Evolutionary conservation across 2,329 filamentous ascomycete genomes (phyloP).

Genomic region (Fusarium annulatum): DNA sequence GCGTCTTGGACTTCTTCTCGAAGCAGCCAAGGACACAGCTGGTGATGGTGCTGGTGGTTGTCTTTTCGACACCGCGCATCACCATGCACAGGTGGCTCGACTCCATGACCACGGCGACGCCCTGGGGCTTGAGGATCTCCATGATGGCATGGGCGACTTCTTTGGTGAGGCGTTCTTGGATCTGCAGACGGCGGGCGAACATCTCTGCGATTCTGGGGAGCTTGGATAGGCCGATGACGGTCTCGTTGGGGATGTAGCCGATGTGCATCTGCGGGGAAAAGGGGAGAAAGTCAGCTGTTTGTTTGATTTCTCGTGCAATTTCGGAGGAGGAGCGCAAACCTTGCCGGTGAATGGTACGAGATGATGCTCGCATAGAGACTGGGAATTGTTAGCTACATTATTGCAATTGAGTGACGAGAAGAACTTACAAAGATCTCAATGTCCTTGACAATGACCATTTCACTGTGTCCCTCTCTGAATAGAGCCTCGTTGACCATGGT

Average conservation of each 20-base stretch:
- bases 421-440: conserved; percentile 77
- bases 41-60: conserved; percentile 85
- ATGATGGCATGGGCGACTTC: conserved; percentile 95
- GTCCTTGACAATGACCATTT: conserved; percentile 97
- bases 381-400: neutral
- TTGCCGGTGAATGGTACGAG: conserved; percentile 96
- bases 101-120: conserved; percentile 97
- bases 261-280: conserved; percentile 84
- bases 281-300: conserved; percentile 7
- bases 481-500: conserved; percentile 94
- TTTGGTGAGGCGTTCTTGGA: conserved; percentile 95
- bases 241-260: conserved; percentile 91
- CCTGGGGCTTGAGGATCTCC: conserved; percentile 91
- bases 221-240: conserved; percentile 95
- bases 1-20: conserved; percentile 89
- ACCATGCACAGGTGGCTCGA: conserved; percentile 98
- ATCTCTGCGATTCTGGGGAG: conserved; percentile 96
- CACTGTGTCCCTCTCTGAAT: conserved; percentile 96
- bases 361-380: conserved; percentile 95
- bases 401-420: neutral
- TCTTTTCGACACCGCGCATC: conserved; percentile 98
- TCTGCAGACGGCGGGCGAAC: conserved; percentile 92
- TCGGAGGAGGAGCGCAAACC: conserved; percentile 59
- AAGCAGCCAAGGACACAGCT: conserved; percentile 98
- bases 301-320: neutral